Evolutionary conservation across 192 early-diverging fungal genomes (phyloP), one percentile per base, ranked within the genome.

Genomic region (Podila horticola): DNA sequence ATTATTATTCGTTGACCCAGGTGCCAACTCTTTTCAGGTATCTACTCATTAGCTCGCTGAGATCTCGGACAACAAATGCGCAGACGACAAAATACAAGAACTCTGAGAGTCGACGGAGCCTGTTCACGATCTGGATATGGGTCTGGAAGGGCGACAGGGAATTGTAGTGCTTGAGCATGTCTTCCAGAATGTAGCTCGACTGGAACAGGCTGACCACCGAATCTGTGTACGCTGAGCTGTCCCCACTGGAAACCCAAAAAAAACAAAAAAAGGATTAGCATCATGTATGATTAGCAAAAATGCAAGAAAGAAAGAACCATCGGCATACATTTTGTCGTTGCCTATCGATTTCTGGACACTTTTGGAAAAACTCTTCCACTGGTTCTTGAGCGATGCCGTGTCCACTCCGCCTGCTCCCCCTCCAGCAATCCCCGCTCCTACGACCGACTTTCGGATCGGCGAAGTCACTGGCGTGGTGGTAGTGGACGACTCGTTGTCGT

Each of bases 31-130:
- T 75, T 49, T 85, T 85, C 22, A 81, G 64, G 64, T 85, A 85
- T 64, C 83, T 85, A 20, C 64, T 55, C 52, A 71, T 66, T 29
- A 85, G 72, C 57, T 79, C 71, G 12, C 81, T 72, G 2, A 85
- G 55, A 59, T 85, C 84, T n/a, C 69, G 67, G 31, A 85, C 64
- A 8, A 85, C 84, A 66, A 85, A 85, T n/a, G 75, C 64, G 66
- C 84, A 85, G 17, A 85, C 61, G 4, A 83, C 81, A 64, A 75
- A 63, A 57, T 79, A 67, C 28, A 83, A 66, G 62, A 83, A 85
- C 12, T 85, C 84, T 29, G 81, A 64, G 29, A 85, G 68, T 58
- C 74, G 73, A 2, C 67, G 74, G 17, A 85, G 62, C 22, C 67
- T 52, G 20, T 34, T 22, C 0, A 83, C 4, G 64, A 83, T 81